Evolutionary conservation across 2,329 filamentous ascomycete genomes (phyloP), one percentile per base, ranked within the genome.

Genomic region (Clarireedia sp.): DNA sequence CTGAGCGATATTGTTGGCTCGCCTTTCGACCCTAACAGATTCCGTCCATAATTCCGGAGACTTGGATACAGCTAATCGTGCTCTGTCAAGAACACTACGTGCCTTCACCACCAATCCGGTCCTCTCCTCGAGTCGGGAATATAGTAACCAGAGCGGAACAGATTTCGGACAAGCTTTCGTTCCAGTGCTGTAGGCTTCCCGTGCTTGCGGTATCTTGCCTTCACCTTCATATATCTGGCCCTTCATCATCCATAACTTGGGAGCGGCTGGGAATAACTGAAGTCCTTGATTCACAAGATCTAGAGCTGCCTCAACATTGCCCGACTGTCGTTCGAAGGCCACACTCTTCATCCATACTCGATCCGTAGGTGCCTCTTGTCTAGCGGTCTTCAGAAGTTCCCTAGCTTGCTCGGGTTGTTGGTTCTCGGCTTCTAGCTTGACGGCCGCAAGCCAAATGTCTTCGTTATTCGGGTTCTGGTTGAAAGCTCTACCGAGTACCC

Each of bases 231-330:
- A 99, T 60, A 97, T 94, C 69, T 99, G 94, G 0, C 95, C 94
- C 73, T 99, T 99, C 76, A 96, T 89, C 88, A 97, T 96, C 86
- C 92, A 96, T 23, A 99, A 78, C 72, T 97, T 97, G 51, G 89
- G 80, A 12, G 87, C 83, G 45, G 84, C 81, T 0, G 94, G 92
- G 74, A 95, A 99, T 9, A 89, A 79, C 62, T 91, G 86, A 37
- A 99, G 75, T 1, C 87, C 94, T 68, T 95, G 86, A 57, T 91
- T 89, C 44, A 89, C 89, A 10, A 99, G 83, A 65, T 95, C 88
- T 14, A 99, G 78, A 0, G 94, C 91, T 1, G 84, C 83, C 47
- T 96, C 89, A 24, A 78, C 77, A 64, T 94, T 86, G 55, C 85
- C 87, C 21, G 89, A 77, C 63, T 95, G 89, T 14, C 94, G 82